Evolutionary conservation across 169 alveolate species (phyloP).

Genomic region (Cryptosporidium ryanae): DNA sequence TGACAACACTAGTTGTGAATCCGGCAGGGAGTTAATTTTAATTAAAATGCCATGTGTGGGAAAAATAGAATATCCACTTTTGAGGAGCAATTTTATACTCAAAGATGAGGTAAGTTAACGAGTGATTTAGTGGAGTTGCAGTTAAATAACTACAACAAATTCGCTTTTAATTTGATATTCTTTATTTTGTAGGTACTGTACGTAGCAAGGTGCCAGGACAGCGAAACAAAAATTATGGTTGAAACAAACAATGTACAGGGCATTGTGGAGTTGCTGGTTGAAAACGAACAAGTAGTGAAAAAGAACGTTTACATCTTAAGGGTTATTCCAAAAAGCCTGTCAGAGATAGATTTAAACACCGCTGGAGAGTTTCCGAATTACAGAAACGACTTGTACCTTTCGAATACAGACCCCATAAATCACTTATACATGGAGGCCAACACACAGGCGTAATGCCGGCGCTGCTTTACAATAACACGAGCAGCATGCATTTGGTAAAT

Average conservation of each 20-base stretch:
- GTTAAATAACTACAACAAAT: too few relatives aligned
- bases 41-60: slow-evolving; percentile 63
- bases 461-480: too few relatives aligned
- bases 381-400: slow-evolving; percentile 2
- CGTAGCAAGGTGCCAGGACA: slow-evolving; percentile 3
- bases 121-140: too few relatives aligned
- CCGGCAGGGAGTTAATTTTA: neutral
- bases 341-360: slow-evolving; percentile 25
- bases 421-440: slow-evolving; percentile 21
- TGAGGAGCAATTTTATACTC: slow-evolving; percentile 12
- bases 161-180: neutral
- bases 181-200: slow-evolving; percentile 16
- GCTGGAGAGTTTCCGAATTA: neutral
- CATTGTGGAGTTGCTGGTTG: slow-evolving; percentile 19
- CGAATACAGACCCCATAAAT: slow-evolving; percentile 32
- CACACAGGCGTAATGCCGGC: too few relatives aligned
- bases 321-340: slow-evolving; percentile 9
- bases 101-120: slow-evolving; percentile 49
- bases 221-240: neutral
- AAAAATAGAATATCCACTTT: slow-evolving; percentile 28
- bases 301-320: slow-evolving; percentile 32
- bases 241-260: slow-evolving; percentile 51
- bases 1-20: neutral
- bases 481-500: too few relatives aligned
- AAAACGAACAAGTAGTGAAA: neutral